Evolutionary conservation across 2,329 filamentous ascomycete species (phyloP).

Genomic region (Phialocephala subalpina): DNA sequence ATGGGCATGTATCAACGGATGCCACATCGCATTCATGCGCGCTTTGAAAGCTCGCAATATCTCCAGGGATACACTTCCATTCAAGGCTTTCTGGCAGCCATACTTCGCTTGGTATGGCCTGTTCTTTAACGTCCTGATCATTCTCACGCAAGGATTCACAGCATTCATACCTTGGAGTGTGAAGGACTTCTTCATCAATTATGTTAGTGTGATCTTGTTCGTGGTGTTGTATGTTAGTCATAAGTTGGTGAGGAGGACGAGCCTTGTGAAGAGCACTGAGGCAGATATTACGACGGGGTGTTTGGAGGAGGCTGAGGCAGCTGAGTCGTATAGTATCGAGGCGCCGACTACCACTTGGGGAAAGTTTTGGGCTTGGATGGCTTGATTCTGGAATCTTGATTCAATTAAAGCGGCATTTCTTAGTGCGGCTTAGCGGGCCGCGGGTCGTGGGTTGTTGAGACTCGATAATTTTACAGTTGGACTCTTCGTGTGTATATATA

Average conservation of each 20-base stretch:
- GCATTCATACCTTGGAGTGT: conserved; percentile 70
- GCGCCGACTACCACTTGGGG: conserved; percentile 37
- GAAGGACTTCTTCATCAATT: conserved; percentile 68
- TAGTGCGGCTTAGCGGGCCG: too few relatives aligned
- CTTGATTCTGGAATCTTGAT: conserved; percentile 6
- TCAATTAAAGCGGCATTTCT: too few relatives aligned
- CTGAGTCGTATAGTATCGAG: conserved; percentile 43
- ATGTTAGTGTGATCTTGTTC: conserved; percentile 72
- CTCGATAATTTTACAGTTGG: too few relatives aligned
- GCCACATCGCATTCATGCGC: conserved; percentile 72
- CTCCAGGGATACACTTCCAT: conserved; percentile 64
- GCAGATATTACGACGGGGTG: conserved; percentile 53
- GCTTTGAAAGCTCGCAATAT: conserved; percentile 64
- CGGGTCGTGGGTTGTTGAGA: neutral
- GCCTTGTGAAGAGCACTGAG: conserved; percentile 48
- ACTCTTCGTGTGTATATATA: too few relatives aligned
- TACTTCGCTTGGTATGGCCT: conserved; percentile 72
- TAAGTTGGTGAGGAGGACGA: conserved; percentile 54
- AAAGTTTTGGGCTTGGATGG: conserved; percentile 38
- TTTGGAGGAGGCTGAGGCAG: conserved; percentile 45
- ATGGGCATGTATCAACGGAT: conserved; percentile 72
- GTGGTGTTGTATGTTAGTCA: conserved; percentile 65
- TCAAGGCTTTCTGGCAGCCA: conserved; percentile 67
- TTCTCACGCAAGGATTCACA: conserved; percentile 74
- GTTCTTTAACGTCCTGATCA: conserved; percentile 69